Evolutionary conservation across 345 rosid genomes (phyloP).

Genomic region (Nephelium lappaceum): DNA sequence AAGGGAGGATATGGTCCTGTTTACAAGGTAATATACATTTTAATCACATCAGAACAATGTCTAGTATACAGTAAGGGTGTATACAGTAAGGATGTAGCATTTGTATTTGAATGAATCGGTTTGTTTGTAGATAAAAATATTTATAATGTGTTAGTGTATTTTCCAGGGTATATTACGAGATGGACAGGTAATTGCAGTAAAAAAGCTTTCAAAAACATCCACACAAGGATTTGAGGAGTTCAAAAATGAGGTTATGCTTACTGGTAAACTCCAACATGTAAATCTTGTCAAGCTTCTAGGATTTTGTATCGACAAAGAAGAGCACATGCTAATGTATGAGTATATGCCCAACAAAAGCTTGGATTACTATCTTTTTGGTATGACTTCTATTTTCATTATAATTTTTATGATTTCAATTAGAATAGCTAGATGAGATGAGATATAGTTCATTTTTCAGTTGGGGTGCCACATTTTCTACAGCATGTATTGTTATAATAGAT

Average conservation of each 20-base stretch:
- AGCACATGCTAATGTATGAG: constrained; percentile 14
- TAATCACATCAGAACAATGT: too few species aligned
- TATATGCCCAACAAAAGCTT: constrained; percentile 29
- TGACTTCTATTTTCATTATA: background rate
- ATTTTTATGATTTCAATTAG: background rate
- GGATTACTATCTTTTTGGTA: constrained; percentile 31
- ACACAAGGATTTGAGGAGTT: constrained; percentile 27
- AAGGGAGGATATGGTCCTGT: background rate
- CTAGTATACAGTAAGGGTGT: too few species aligned
- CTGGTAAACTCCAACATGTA: constrained; percentile 22
- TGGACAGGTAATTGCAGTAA: constrained; percentile 20
- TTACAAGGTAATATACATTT: background rate
- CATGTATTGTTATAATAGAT: too few species aligned
- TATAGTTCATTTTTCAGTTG: too few species aligned
- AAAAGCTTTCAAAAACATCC: constrained; percentile 24
- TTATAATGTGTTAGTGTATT: too few species aligned
- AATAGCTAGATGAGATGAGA: too few species aligned
- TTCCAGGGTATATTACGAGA: constrained; percentile 18
- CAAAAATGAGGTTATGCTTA: constrained; percentile 32
- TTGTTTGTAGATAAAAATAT: background rate
- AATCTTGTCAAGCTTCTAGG: constrained; percentile 16
- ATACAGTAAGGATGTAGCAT: too few species aligned
- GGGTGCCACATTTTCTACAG: too few species aligned
- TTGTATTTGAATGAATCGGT: too few species aligned
- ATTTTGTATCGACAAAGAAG: constrained; percentile 18